phyloP scores from a whole-genome alignment of 768 basidiomycete species.

The Termitomyces sp. region DNA sequence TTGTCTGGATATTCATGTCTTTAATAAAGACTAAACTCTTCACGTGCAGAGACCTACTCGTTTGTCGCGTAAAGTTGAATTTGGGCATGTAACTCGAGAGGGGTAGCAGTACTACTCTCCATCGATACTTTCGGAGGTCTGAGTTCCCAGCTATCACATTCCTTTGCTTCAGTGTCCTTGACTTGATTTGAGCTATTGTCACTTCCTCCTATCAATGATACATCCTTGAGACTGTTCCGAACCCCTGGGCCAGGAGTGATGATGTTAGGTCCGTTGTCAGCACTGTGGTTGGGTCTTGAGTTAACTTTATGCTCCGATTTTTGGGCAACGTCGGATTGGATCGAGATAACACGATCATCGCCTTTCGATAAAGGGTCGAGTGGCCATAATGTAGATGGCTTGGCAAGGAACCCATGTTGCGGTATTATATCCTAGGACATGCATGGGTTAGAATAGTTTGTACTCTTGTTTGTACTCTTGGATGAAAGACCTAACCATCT shows the following conservation, averaged over 20 bases:
- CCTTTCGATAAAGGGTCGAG: slow-evolving; percentile 31
- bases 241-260: not conserved
- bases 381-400: slow-evolving; percentile 57
- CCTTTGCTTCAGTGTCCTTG: not conserved
- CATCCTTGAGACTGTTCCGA: not conserved
- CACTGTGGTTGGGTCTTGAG: not conserved
- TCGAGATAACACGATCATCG: slow-evolving; percentile 4
- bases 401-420: slow-evolving; percentile 53
- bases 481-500: not conserved
- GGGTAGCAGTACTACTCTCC: not conserved
- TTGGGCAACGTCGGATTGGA: not conserved
- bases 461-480: too few relatives aligned
- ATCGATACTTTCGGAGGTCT: not conserved
- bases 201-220: not conserved
- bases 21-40: not conserved
- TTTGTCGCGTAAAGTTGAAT: not conserved
- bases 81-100: not conserved
- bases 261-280: not conserved
- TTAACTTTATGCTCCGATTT: not conserved
- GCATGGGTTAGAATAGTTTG: too few relatives aligned
- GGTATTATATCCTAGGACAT: slow-evolving; percentile 59
- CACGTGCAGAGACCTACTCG: not conserved
- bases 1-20: not conserved
- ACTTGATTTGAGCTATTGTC: too few relatives aligned
- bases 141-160: not conserved